Conservation (phyloP, 1,284 basidiomycete species). For the Rhodotorula sp. region DNA sequence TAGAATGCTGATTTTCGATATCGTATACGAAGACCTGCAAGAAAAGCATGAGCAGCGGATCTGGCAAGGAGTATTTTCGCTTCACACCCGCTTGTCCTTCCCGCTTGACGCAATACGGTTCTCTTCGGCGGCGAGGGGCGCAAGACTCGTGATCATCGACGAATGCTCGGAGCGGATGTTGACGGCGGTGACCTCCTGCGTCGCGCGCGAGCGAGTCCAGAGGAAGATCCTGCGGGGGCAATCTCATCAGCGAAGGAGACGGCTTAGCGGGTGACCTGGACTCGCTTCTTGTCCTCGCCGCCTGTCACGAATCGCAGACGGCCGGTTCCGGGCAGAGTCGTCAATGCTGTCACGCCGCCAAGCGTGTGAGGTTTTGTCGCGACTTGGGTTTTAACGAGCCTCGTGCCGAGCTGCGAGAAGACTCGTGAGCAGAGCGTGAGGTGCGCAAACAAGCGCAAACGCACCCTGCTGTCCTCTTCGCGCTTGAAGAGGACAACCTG, state of each 20-base stretch:
- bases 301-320: conserved; percentile 32
- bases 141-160: conserved; percentile 25
- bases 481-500: conserved; percentile 33
- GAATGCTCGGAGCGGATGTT: conserved; percentile 24
- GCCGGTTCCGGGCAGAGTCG: conserved; percentile 5
- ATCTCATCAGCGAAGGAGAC: background rate
- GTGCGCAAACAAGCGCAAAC: background rate
- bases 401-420: background rate
- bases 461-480: conserved; percentile 4
- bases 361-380: conserved; percentile 15
- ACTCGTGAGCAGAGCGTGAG: background rate
- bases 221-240: conserved; percentile 16
- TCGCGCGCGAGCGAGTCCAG: conserved; percentile 31
- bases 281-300: conserved; percentile 33
- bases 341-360: conserved; percentile 31
- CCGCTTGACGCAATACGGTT: conserved; percentile 26
- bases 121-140: background rate
- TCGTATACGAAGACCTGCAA: conserved; percentile 30
- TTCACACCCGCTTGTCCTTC: conserved; percentile 30
- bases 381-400: conserved; percentile 6
- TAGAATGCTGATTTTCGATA: conserved; percentile 1
- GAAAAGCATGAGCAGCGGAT: too few relatives aligned
- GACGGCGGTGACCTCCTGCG: conserved; percentile 14
- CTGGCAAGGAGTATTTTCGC: background rate
- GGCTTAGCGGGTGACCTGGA: background rate